Evolutionary conservation across 2,329 filamentous ascomycete species (phyloP).

Genomic region (Chaetoscypha palmicola): DNA sequence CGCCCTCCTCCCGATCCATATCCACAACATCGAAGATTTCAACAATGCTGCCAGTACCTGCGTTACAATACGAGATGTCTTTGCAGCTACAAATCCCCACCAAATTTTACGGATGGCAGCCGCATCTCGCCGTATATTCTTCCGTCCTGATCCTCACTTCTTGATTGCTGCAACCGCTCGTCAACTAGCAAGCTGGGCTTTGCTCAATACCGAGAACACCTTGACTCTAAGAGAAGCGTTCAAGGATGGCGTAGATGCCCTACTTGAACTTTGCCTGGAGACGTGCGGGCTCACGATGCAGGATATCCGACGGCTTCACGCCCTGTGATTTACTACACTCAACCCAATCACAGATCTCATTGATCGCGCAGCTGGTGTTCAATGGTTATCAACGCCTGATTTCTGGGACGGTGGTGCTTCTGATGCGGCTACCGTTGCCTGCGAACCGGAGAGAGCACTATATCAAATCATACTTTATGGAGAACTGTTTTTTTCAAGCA

Average conservation of each 20-base stretch:
- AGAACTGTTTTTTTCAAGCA: constrained; percentile 2
- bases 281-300: constrained; percentile 29
- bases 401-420: constrained; percentile 7
- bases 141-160: constrained; percentile 33
- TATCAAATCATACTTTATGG: constrained; percentile 4
- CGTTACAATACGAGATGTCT: constrained; percentile 22
- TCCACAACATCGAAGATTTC: constrained; percentile 32
- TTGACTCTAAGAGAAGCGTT: constrained; percentile 19
- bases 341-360: constrained; percentile 5
- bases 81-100: constrained; percentile 19
- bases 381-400: constrained; percentile 1
- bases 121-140: constrained; percentile 31
- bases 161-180: constrained; percentile 31
- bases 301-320: constrained; percentile 25
- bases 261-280: constrained; percentile 28
- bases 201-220: constrained; percentile 21
- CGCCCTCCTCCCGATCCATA: constrained; percentile 1
- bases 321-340: neutral
- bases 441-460: constrained; percentile 2
- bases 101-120: constrained; percentile 31
- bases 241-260: constrained; percentile 28
- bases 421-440: constrained; percentile 1
- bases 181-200: constrained; percentile 32
- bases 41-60: constrained; percentile 21
- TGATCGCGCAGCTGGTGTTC: constrained; percentile 4